Base-by-base conservation (phyloP, 768 basidiomycete species). In the Suillus discolor region DNA sequence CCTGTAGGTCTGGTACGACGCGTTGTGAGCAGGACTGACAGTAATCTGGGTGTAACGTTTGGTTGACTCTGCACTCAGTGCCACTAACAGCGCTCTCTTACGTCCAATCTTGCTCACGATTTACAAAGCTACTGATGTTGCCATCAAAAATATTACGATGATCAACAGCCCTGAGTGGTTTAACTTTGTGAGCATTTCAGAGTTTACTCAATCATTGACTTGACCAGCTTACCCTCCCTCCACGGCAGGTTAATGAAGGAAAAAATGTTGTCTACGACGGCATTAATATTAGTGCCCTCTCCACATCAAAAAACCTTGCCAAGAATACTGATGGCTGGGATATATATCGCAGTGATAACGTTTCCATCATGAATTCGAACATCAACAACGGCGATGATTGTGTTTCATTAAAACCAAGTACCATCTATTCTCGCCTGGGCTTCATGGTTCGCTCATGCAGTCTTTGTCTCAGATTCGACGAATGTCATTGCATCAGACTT, bases 251-350 rank as follows among this genome's bases (percentile, higher is more conserved):
- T 4, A 83, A 84, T 71, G 82, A 84, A 73, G 80, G 82, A 53
- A 67, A 81, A 60, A 77, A 83, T 64, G 77, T 87, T 23, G 72
- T 79, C 2, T 86, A 79, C 68, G 78, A 79, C 66, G 81, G 82
- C 61, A 78, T 87, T 39, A 82, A 79, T 11, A 80, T 88, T 62
- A 76, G 75, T 53, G 80, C 85, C 5, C 74, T 72, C 4, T 85
- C 85, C 5, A 84, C 79, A 16, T 83, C 82, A 7, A 77, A 74
- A 11, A 74, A 83, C 65, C 67, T 62, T 0, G 79, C 84, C 2
- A 72, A 76, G 31, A 87, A 88, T 67, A 86, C 85, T 7, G 87
- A 89, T 69, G 88, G 88, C 6, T 88, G 87, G 87, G 84, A 89
- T 69, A 83, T 86, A 44, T 88, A 88, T 71, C 82, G 86, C 39